Evolutionary conservation across 768 basidiomycete species (phyloP).

Genomic region (Pulveroboletus sp.): DNA sequence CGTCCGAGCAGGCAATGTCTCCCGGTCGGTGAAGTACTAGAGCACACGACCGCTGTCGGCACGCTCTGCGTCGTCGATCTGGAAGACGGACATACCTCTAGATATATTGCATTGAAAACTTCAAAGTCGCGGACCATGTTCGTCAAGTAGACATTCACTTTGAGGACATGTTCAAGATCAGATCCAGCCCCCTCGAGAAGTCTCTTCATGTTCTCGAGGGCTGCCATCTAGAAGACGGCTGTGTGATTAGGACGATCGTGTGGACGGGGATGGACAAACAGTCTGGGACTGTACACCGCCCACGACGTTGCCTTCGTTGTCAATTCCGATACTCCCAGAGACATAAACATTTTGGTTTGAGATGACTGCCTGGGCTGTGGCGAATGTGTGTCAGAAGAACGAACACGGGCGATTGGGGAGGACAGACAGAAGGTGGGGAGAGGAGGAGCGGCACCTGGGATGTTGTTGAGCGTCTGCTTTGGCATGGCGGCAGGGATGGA

Average conservation of each 20-base stretch:
- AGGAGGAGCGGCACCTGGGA: constrained; percentile 30
- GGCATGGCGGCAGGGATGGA: constrained; percentile 15
- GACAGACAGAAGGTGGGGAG: constrained; percentile 33
- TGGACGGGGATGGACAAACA: constrained; percentile 21
- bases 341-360: constrained; percentile 35
- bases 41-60: not conserved
- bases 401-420: too few species aligned
- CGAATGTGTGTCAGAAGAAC: not conserved
- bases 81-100: constrained; percentile 20
- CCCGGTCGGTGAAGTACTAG: constrained; percentile 43
- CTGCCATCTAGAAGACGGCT: constrained; percentile 26
- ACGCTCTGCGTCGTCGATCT: not conserved
- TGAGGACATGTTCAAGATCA: constrained; percentile 34
- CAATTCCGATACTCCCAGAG: constrained; percentile 38
- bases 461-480: constrained; percentile 26
- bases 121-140: constrained; percentile 36
- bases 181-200: constrained; percentile 38
- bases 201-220: constrained; percentile 36
- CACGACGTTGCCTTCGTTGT: constrained; percentile 28
- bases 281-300: constrained; percentile 37
- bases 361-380: constrained; percentile 35
- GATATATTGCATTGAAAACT: constrained; percentile 38
- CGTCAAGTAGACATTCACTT: constrained; percentile 37
- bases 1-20: constrained; percentile 50
- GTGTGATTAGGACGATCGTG: not conserved